phyloP scores from a whole-genome alignment of 768 basidiomycete species.

The Stropharia rugosoannulata region DNA sequence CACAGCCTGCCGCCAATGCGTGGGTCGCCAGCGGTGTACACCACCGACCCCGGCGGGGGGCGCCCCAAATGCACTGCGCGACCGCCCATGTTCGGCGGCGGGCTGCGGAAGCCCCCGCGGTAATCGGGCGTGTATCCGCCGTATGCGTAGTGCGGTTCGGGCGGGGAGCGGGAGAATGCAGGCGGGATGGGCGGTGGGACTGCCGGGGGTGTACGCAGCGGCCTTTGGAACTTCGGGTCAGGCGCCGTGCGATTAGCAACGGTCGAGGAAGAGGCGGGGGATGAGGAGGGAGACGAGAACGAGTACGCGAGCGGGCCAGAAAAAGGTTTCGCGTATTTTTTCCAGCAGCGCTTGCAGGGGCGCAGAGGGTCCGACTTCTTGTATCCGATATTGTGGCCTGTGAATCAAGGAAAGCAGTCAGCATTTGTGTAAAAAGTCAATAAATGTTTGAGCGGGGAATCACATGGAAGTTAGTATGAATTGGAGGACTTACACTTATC shows the following conservation, averaged over 20 bases:
- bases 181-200: slow-evolving; percentile 14
- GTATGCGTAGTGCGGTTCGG: slow-evolving; percentile 7
- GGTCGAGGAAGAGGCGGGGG: slow-evolving; percentile 10
- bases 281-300: slow-evolving; percentile 24
- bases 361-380: slow-evolving; percentile 64
- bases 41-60: slow-evolving; percentile 38
- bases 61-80: slow-evolving; percentile 8
- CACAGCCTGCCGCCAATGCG: slow-evolving; percentile 68
- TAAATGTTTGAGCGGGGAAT: not conserved
- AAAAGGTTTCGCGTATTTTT: slow-evolving; percentile 62
- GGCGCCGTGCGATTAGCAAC: too few relatives aligned
- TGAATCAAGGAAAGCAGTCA: not conserved
- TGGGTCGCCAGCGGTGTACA: slow-evolving; percentile 65
- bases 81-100: slow-evolving; percentile 3
- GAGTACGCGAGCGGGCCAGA: slow-evolving; percentile 58
- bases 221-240: too few relatives aligned
- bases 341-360: slow-evolving; percentile 78
- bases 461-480: too few relatives aligned
- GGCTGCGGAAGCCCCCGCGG: slow-evolving; percentile 7
- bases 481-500: slow-evolving; percentile 54
- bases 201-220: too few relatives aligned
- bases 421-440: not conserved
- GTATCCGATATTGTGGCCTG: slow-evolving; percentile 76
- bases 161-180: slow-evolving; percentile 6
- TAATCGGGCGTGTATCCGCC: slow-evolving; percentile 13